Evolutionary conservation across 371 early-diverging fungal species (phyloP), one percentile per base, ranked within the genome.

Genomic region (Vairimorpha necatrix): DNA sequence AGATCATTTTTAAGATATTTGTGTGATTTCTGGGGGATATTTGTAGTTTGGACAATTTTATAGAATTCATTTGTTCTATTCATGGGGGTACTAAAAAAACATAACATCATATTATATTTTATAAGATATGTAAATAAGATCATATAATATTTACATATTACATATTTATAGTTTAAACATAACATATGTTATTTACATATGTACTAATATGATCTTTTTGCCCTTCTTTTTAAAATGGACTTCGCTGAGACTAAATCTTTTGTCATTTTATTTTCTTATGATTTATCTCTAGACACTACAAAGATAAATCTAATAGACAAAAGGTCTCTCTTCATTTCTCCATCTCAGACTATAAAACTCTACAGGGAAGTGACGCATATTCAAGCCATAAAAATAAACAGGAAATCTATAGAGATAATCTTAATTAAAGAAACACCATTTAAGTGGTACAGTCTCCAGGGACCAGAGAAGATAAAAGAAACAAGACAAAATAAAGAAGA

Each of bases 61-160:
- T 24, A 14, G 58, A 75, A 82, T 63, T 84, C 84, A 38, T 58
- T 76, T 72, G 82, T 82, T 75, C 84, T 77, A 36, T 84, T 80
- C 82, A 84, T 84, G 58, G 58, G 69, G 28, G 46, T 38, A 22
- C n/a, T 42, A 42, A 42, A 16, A 42, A 54, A 53, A 22, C 16
- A 9, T 9, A 9, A 42, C 16, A 9, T 42, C 16, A 42, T 42
- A 42, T 9, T 42, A 16, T 9, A 42, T 42, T 42, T 9, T 42
- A 42, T 42, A 9, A 42, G 16, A n/a, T n/a, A n/a, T n/a, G n/a
- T n/a, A n/a, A n/a, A n/a, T n/a, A n/a, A n/a, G n/a, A n/a, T n/a
- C n/a, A n/a, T n/a, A n/a, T n/a, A n/a, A n/a, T n/a, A n/a, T n/a
- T n/a, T n/a, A n/a, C n/a, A n/a, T n/a, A n/a, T n/a, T n/a, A n/a